Evolutionary conservation across 495 filamentous ascomycete species (phyloP).

Genomic region (Neurospora tetrasperma): DNA sequence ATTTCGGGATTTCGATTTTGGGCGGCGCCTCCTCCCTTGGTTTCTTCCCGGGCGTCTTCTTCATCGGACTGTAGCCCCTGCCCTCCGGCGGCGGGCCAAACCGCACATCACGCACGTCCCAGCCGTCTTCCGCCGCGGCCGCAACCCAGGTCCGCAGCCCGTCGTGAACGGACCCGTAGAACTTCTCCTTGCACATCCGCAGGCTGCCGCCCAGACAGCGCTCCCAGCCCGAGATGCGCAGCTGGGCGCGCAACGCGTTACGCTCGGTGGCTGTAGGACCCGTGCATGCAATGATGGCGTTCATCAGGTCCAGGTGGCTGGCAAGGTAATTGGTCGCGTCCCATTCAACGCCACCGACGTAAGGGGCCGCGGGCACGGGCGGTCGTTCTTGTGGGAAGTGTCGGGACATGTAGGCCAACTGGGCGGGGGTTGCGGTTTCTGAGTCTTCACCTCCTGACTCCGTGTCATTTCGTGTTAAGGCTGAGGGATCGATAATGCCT

Average conservation of each 20-base stretch:
- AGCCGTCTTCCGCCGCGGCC: slow-evolving; percentile 76
- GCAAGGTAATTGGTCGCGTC: slow-evolving; percentile 95
- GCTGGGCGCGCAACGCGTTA: slow-evolving; percentile 64
- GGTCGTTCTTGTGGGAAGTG: slow-evolving; percentile 85
- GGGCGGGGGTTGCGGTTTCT: slow-evolving; percentile 18
- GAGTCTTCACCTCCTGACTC: slow-evolving; percentile 5
- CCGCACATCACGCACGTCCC: slow-evolving; percentile 66
- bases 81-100: slow-evolving; percentile 52
- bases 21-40: slow-evolving; percentile 34
- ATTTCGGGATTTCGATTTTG: slow-evolving; percentile 47
- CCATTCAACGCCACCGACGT: slow-evolving; percentile 98
- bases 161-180: slow-evolving; percentile 85
- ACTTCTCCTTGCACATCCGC: slow-evolving; percentile 92
- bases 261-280: slow-evolving; percentile 56
- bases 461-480: slow-evolving; percentile 1
- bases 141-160: slow-evolving; percentile 82
- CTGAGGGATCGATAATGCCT: background rate
- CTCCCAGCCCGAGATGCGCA: slow-evolving; percentile 84
- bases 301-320: slow-evolving; percentile 83
- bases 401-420: slow-evolving; percentile 46
- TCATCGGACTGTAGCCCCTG: slow-evolving; percentile 40
- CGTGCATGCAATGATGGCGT: slow-evolving; percentile 79
- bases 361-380: slow-evolving; percentile 88
- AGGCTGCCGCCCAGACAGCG: slow-evolving; percentile 75
- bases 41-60: slow-evolving; percentile 26